A percentile compares a stretch with the other conserved stretches of the same genome.
Evolutionary conservation across 2,329 filamentous ascomycete genomes (phyloP).

Genomic region (Emergomyces africanus): DNA sequence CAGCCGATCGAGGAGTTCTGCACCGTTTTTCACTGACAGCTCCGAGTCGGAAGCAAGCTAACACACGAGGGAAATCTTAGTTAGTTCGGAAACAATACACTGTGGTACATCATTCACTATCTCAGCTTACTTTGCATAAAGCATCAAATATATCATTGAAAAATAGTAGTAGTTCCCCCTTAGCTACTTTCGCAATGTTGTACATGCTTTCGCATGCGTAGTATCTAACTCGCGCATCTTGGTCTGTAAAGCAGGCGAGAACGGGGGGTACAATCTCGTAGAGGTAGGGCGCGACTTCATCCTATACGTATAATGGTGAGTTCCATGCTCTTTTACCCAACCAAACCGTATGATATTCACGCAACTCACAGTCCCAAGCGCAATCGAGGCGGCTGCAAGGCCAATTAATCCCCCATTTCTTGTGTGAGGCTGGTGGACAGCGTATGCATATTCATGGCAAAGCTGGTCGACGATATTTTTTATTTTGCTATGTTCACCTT

Average conservation of each 20-base stretch:
- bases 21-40: constrained; percentile 94
- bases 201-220: constrained; percentile 99
- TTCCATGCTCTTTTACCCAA: neutral
- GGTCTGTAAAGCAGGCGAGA: constrained; percentile 91
- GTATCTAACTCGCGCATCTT: constrained; percentile 93
- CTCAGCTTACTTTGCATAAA: constrained; percentile 64
- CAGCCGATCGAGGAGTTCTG: constrained; percentile 83
- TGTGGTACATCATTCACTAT: neutral
- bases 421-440: constrained; percentile 91
- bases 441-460: constrained; percentile 95
- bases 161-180: constrained; percentile 91
- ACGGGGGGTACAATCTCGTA: constrained; percentile 93
- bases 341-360: neutral
- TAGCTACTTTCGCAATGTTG: constrained; percentile 98
- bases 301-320: constrained; percentile 15
- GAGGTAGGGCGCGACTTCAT: constrained; percentile 87
- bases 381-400: constrained; percentile 88
- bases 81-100: neutral
- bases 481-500: constrained; percentile 67
- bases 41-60: constrained; percentile 93
- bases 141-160: constrained; percentile 99
- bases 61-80: neutral
- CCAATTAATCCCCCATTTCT: constrained; percentile 94
- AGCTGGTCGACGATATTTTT: constrained; percentile 86
- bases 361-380: constrained; percentile 70